Percentiles rank a stretch among this genome's conserved stretches.
These are phyloP conservation scores for Lactarius evosmus DNA, from an alignment of 768 basidiomycete genomes.

Conservation along the genomic window DNA sequence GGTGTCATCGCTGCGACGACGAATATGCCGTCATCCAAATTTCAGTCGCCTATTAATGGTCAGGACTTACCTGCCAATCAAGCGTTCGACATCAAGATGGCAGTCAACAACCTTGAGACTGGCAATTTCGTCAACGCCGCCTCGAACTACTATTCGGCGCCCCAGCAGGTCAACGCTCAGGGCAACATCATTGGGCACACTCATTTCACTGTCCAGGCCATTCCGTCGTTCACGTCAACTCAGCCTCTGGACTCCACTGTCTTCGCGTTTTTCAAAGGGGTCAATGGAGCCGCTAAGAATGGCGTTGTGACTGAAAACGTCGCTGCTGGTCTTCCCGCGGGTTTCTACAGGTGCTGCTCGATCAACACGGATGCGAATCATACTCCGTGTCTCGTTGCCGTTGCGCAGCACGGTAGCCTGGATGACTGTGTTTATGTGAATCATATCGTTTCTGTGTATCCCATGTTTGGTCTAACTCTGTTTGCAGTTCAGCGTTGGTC, in stretches of 20 bases:
- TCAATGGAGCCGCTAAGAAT: slow-evolving; percentile 45
- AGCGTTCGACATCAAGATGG: slow-evolving; percentile 53
- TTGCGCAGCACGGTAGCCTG: slow-evolving; percentile 43
- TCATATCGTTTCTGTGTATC: neutral
- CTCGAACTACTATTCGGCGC: slow-evolving; percentile 51
- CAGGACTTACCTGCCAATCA: slow-evolving; percentile 42
- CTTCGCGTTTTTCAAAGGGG: slow-evolving; percentile 58
- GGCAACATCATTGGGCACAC: slow-evolving; percentile 60
- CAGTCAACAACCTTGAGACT: slow-evolving; percentile 43
- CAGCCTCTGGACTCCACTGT: slow-evolving; percentile 45
- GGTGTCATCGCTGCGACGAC: slow-evolving; percentile 50
- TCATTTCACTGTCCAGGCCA: slow-evolving; percentile 57
- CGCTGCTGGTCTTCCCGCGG: slow-evolving; percentile 42
- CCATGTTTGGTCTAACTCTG: slow-evolving; percentile 1
- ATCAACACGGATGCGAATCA: slow-evolving; percentile 50
- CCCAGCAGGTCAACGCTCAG: slow-evolving; percentile 46
- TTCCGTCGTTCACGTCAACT: slow-evolving; percentile 48
- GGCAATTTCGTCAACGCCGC: slow-evolving; percentile 59
- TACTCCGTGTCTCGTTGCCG: slow-evolving; percentile 38
- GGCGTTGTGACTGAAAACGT: slow-evolving; percentile 43
- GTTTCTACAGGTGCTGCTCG: slow-evolving; percentile 41
- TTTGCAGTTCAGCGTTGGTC: slow-evolving; percentile 18
- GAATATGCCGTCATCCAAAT: slow-evolving; percentile 56
- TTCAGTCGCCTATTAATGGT: slow-evolving; percentile 47
- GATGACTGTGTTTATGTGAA: slow-evolving; percentile 43